These are phyloP conservation scores for Skeletonema potamos DNA, from an alignment of 108 stramenopile genomes.

Conservation along the genomic window DNA sequence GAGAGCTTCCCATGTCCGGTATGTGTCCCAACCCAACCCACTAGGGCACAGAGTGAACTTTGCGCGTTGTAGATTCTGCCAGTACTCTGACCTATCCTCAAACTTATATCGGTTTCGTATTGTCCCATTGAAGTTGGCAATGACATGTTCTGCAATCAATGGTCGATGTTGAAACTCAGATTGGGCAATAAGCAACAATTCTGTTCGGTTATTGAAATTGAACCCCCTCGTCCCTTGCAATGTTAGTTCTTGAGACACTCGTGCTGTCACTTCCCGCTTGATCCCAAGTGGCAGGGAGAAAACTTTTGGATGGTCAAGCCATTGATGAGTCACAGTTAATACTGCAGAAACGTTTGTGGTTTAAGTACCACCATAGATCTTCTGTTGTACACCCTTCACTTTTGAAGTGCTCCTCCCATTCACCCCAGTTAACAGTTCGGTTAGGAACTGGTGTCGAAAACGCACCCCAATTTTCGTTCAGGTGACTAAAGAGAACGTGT, in stretches of 20 bases:
- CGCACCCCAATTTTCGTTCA: constrained; percentile 57
- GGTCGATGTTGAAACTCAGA: constrained; percentile 13
- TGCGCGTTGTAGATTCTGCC: constrained; percentile 16
- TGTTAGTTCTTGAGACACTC: neutral
- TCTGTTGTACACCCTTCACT: constrained; percentile 9
- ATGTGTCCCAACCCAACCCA: constrained; percentile 59
- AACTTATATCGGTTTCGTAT: constrained; percentile 13
- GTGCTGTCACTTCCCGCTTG: neutral
- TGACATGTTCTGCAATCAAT: constrained; percentile 28
- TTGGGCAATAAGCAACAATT: constrained; percentile 45
- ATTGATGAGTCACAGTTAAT: constrained; percentile 52
- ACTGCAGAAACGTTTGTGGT: constrained; percentile 48
- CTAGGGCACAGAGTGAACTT: constrained; percentile 59
- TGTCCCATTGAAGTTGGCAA: constrained; percentile 46
- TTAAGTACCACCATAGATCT: constrained; percentile 34
- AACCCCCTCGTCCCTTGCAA: neutral
- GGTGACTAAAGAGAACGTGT: constrained; percentile 40
- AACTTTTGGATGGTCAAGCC: constrained; percentile 48
- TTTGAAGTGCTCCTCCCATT: constrained; percentile 10
- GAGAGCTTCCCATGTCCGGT: constrained; percentile 56
- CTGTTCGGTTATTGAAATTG: constrained; percentile 12
- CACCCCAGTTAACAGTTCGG: constrained; percentile 45
- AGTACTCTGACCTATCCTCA: constrained; percentile 20
- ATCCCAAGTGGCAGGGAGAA: constrained; percentile 52
- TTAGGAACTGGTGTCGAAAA: constrained; percentile 36